phyloP scores from a whole-genome alignment of 169 alveolate species.

The Plasmodium berghei region DNA sequence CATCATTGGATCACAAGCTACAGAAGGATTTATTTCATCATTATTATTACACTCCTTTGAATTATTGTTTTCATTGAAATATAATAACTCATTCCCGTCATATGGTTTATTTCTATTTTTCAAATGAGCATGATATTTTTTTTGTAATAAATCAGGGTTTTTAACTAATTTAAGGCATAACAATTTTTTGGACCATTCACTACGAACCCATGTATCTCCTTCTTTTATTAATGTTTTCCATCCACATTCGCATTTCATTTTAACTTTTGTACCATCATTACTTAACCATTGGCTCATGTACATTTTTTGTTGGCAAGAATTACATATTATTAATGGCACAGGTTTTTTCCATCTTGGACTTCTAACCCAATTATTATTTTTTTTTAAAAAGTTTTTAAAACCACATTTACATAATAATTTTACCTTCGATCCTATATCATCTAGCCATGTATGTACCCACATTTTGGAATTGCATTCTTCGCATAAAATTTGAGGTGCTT shows the following conservation, averaged over 20 bases:
- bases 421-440: constrained; percentile 74
- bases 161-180: constrained; percentile 53
- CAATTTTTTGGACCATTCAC: constrained; percentile 77
- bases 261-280: constrained; percentile 73
- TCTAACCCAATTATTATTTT: constrained; percentile 76
- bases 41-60: background rate
- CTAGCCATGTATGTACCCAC: constrained; percentile 78
- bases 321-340: constrained; percentile 63
- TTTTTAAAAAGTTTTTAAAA: constrained; percentile 62
- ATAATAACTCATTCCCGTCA: constrained; percentile 16
- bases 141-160: constrained; percentile 52
- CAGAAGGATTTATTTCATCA: constrained; percentile 14
- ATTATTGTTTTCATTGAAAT: background rate
- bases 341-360: constrained; percentile 77
- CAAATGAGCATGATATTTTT: constrained; percentile 54
- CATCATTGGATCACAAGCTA: background rate
- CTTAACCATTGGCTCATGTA: constrained; percentile 76
- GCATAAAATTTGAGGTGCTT: constrained; percentile 75
- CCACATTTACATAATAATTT: constrained; percentile 75
- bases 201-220: constrained; percentile 75
- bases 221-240: constrained; percentile 74
- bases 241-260: constrained; percentile 77
- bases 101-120: constrained; percentile 31
- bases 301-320: constrained; percentile 73
- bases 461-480: constrained; percentile 68